A percentile compares a stretch with the other conserved stretches of the same genome.
phyloP scores from a whole-genome alignment of 192 early-diverging fungal genomes.

The Coemansia erecta region DNA sequence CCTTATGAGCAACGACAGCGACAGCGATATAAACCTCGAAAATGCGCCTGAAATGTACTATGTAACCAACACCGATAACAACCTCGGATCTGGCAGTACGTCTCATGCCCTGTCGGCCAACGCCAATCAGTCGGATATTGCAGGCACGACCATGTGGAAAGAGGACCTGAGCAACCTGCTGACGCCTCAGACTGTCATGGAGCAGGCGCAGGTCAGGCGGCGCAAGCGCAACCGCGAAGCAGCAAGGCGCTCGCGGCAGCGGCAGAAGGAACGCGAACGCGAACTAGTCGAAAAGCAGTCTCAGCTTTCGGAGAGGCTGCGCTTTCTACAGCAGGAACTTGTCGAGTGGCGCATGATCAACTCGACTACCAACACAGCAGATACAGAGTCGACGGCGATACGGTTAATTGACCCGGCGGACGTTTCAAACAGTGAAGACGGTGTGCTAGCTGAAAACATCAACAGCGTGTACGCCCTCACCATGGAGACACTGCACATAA shows the following conservation, averaged over 20 bases:
- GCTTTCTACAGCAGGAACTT: constrained; percentile 26
- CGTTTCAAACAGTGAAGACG: constrained; percentile 8
- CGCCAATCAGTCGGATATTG: too few relatives aligned
- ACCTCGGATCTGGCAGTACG: background rate
- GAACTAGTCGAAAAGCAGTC: constrained; percentile 29
- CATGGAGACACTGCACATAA: constrained; percentile 28
- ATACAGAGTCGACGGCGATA: constrained; percentile 8
- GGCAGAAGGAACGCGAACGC: constrained; percentile 34
- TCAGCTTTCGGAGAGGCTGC: constrained; percentile 18
- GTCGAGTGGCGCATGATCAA: constrained; percentile 44
- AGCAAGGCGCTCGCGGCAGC: constrained; percentile 41
- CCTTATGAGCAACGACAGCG: constrained; percentile 5
- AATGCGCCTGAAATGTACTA: background rate
- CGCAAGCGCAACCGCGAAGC: constrained; percentile 47
- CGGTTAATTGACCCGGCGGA: constrained; percentile 25
- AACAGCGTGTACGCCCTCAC: constrained; percentile 33
- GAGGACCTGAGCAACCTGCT: constrained; percentile 35
- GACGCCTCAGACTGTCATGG: constrained; percentile 32
- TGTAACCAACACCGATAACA: background rate
- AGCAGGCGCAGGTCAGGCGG: constrained; percentile 33
- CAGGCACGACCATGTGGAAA: constrained; percentile 16
- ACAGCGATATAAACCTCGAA: constrained; percentile 11
- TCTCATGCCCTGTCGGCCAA: too few relatives aligned
- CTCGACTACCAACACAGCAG: background rate
- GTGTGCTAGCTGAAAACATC: constrained; percentile 26